A percentile compares a stretch with the other conserved stretches of the same genome.
These are phyloP conservation scores for Puccinia horiana DNA, from an alignment of 1,284 basidiomycete genomes.

Conservation along the genomic window DNA sequence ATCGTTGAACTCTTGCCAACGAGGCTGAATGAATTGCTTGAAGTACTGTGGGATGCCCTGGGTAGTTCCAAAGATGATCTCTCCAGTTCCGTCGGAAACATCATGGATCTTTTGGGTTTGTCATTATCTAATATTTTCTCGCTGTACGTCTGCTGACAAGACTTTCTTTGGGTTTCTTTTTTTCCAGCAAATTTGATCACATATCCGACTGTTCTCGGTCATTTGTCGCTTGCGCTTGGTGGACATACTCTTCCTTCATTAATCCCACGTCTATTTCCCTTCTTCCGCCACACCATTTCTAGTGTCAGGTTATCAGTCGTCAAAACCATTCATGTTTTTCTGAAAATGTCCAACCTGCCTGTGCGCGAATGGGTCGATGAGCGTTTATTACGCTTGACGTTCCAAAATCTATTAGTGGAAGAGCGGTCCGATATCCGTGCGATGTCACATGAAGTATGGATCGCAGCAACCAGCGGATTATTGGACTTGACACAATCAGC, in stretches of 20 bases:
- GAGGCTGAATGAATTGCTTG: constrained; percentile 68
- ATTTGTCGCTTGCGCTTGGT: constrained; percentile 67
- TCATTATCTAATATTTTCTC: constrained; percentile 30
- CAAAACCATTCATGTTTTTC: constrained; percentile 82
- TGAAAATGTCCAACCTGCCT: constrained; percentile 73
- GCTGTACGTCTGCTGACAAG: constrained; percentile 10
- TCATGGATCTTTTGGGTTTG: constrained; percentile 91
- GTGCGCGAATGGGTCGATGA: constrained; percentile 75
- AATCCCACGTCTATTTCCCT: constrained; percentile 87
- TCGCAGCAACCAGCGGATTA: constrained; percentile 68
- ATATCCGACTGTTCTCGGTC: constrained; percentile 74
- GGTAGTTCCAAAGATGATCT: constrained; percentile 93
- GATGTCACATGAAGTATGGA: constrained; percentile 77
- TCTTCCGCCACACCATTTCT: constrained; percentile 95
- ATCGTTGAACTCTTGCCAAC: constrained; percentile 73
- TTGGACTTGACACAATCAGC: constrained; percentile 58
- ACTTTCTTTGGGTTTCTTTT: constrained; percentile 37
- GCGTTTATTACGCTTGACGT: constrained; percentile 78
- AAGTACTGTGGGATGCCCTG: constrained; percentile 87
- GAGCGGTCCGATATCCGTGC: constrained; percentile 81
- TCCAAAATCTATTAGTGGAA: constrained; percentile 93
- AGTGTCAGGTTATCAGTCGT: constrained; percentile 91
- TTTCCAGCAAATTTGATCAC: constrained; percentile 73
- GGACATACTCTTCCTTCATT: constrained; percentile 75
- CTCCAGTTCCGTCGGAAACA: constrained; percentile 90